Base-by-base conservation (phyloP, 495 filamentous ascomycete genomes). In the Xylaria curta region DNA sequence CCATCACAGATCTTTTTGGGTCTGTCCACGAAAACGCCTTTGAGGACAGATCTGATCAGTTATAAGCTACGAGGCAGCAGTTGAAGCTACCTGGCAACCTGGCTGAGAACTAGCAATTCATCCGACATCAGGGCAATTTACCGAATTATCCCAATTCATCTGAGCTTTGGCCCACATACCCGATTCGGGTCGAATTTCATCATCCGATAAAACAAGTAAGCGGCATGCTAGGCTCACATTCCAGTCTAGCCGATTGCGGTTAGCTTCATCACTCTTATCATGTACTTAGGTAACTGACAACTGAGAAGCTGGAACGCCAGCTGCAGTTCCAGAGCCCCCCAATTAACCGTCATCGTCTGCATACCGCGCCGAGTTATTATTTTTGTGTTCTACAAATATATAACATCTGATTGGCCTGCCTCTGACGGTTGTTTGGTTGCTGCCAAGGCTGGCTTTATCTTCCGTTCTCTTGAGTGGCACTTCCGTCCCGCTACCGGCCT, bases 81-180 rank as follows among this genome's bases (percentile, higher is more conserved):
- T 40, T 69, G 56, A 69, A 56, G 68, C 68, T 71, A 71, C 47
- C 68, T 71, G 68, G 68, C 68, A 54, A 58, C 33, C 31, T 33
- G 44, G 60, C 44, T 47, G 15, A 21, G 31, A 38, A 24, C 68
- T 46, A 70, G 58, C 68, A 70, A 65, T 71, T 65, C 49, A 71
- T 71, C 61, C 69, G 66, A 28, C 49, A 40, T 38, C 49, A 51
- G 19, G 54, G 54, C 58, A 70, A 70, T 63, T 47, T 69, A 26
- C 66, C 54, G 53, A 69, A 61, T 46, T 28, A 44, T 62, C 54
- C 68, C 42, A 38, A 62, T 61, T 38, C 56, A 53, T 63, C 46
- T 51, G 33, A 63, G 38, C 60, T 28, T 63, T 63, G 60, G 21
- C 21, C 60, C 65, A 54, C 65, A 67, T 67, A 26, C 49, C 65